These are phyloP conservation scores for Camellia japonica DNA, from an alignment of 148 eudicot species.

Conservation along the genomic window DNA sequence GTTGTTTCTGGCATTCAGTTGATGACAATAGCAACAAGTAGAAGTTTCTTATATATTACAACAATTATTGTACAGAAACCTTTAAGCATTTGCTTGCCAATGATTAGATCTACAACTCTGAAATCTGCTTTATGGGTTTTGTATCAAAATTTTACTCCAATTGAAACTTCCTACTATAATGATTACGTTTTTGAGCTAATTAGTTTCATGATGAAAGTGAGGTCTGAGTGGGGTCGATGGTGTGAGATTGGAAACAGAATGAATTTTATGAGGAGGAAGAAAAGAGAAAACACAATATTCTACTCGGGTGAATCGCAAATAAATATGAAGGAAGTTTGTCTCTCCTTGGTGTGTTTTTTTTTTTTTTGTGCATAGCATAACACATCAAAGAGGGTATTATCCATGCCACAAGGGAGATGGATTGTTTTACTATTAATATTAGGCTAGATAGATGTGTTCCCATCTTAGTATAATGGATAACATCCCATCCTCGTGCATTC, in stretches of 20 bases:
- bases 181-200: neutral
- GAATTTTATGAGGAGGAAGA: too few species aligned
- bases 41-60: neutral
- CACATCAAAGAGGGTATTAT: neutral
- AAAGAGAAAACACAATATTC: too few species aligned
- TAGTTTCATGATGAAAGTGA: too few species aligned
- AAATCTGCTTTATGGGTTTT: neutral
- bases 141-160: neutral
- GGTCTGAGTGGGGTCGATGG: too few species aligned
- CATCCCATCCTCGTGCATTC: neutral
- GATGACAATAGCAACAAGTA: neutral
- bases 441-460: neutral
- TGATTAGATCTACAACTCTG: neutral
- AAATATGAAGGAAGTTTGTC: too few species aligned
- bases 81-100: neutral
- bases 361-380: too few species aligned
- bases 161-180: neutral
- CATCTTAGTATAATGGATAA: too few species aligned
- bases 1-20: neutral
- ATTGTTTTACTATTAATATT: neutral
- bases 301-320: too few species aligned
- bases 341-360: too few species aligned
- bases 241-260: too few species aligned
- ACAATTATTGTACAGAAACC: neutral
- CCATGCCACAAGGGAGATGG: neutral